Evolutionary conservation across 2,329 filamentous ascomycete genomes (phyloP).

Genomic region (Colletotrichum cordylinicola): DNA sequence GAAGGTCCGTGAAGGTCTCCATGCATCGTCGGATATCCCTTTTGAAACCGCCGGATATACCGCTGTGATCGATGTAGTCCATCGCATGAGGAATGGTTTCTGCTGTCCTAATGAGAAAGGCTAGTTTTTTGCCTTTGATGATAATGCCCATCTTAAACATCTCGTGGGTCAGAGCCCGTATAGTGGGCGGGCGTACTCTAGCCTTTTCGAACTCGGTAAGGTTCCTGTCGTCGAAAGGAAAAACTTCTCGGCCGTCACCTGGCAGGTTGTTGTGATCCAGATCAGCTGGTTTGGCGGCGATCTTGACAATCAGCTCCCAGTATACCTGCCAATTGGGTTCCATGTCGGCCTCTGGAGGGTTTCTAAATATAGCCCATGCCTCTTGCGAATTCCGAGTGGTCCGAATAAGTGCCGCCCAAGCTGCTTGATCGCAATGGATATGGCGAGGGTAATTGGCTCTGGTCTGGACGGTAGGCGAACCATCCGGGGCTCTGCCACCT

Average conservation of each 20-base stretch:
- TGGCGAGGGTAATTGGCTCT: not conserved
- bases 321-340: constrained; percentile 53
- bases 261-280: constrained; percentile 21
- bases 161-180: constrained; percentile 61
- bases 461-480: constrained; percentile 63
- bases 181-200: constrained; percentile 64
- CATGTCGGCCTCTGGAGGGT: constrained; percentile 36
- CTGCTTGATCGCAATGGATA: constrained; percentile 2
- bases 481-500: constrained; percentile 56
- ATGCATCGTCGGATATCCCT: not conserved
- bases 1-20: not conserved
- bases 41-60: not conserved
- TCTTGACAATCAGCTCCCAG: constrained; percentile 65
- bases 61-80: constrained; percentile 32
- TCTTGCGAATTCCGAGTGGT: constrained; percentile 67
- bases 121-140: constrained; percentile 23
- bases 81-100: constrained; percentile 24
- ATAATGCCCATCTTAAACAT: constrained; percentile 58
- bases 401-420: constrained; percentile 62
- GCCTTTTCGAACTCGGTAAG: constrained; percentile 70
- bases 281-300: constrained; percentile 42
- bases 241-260: constrained; percentile 36
- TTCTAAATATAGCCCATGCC: constrained; percentile 60
- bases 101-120: constrained; percentile 11
- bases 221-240: constrained; percentile 45